phyloP scores from a whole-genome alignment of 1,284 basidiomycete species.

The Volvariella volvacea region DNA sequence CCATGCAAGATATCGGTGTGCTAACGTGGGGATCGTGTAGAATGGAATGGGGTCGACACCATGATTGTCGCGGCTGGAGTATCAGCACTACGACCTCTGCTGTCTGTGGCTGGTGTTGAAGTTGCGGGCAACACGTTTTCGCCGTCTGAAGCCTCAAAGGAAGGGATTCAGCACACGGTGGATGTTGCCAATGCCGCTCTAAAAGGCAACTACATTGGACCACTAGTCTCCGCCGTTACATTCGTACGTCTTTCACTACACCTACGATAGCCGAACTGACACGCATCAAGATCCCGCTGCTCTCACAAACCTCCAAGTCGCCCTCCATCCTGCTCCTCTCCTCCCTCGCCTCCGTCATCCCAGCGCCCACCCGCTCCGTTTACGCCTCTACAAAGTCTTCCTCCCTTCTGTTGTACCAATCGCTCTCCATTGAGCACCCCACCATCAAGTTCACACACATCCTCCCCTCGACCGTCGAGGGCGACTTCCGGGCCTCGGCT shows the following conservation, averaged over 20 bases:
- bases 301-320: conserved; percentile 58
- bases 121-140: conserved; percentile 25
- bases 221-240: conserved; percentile 55
- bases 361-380: conserved; percentile 80
- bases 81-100: conserved; percentile 73
- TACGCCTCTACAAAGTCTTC: conserved; percentile 86
- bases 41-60: conserved; percentile 81
- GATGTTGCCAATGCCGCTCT: conserved; percentile 49
- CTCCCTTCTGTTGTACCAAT: conserved; percentile 72
- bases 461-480: conserved; percentile 63
- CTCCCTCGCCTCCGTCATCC: conserved; percentile 74
- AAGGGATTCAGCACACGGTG: conserved; percentile 46
- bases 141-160: conserved; percentile 31
- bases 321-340: conserved; percentile 81
- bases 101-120: conserved; percentile 65
- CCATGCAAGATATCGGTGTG: no score
- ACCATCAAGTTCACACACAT: conserved; percentile 50
- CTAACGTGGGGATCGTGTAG: conserved; percentile 29
- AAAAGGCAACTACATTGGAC: conserved; percentile 60
- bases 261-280: background rate
- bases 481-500: conserved; percentile 74
- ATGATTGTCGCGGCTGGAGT: conserved; percentile 83
- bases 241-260: conserved; percentile 43
- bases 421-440: conserved; percentile 76
- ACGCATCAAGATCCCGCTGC: conserved; percentile 62